These are phyloP conservation scores for Misopates orontium DNA, from an alignment of 257 asterid genomes.

Conservation along the genomic window DNA sequence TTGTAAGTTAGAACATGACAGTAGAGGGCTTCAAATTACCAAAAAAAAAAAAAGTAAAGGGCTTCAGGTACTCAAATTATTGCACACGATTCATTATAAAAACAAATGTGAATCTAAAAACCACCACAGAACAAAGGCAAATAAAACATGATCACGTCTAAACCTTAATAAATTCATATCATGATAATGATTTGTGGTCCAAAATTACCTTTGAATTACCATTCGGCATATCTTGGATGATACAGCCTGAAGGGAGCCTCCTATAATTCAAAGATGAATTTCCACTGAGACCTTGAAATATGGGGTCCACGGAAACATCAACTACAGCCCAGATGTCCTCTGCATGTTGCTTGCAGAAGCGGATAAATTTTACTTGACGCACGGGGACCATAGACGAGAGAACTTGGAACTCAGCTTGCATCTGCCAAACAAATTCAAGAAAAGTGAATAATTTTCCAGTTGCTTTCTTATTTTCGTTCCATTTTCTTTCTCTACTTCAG, in stretches of 20 bases:
- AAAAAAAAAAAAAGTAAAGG: too few species aligned
- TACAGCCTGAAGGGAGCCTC: constrained; percentile 90
- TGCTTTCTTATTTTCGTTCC: neutral
- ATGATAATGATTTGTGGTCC: too few species aligned
- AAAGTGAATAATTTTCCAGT: neutral
- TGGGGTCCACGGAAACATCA: constrained; percentile 66
- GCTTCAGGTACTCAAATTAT: neutral
- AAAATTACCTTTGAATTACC: constrained; percentile 74
- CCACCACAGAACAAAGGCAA: too few species aligned
- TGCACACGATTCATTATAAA: neutral
- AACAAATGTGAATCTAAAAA: too few species aligned
- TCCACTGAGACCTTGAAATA: constrained; percentile 40
- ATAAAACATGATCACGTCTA: too few species aligned
- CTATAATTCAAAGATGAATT: constrained; percentile 43
- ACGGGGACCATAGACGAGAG: constrained; percentile 70
- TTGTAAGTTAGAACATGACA: neutral
- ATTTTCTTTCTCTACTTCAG: neutral
- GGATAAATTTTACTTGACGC: constrained; percentile 63
- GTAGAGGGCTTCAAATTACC: too few species aligned
- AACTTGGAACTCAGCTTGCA: constrained; percentile 82
- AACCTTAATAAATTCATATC: too few species aligned
- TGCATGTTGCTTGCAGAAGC: constrained; percentile 80
- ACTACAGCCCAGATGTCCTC: constrained; percentile 84
- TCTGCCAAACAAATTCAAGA: constrained; percentile 38
- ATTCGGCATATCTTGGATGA: constrained; percentile 65